phyloP scores from a whole-genome alignment of 2,329 filamentous ascomycete species.

The Chlorencoelia australis region DNA sequence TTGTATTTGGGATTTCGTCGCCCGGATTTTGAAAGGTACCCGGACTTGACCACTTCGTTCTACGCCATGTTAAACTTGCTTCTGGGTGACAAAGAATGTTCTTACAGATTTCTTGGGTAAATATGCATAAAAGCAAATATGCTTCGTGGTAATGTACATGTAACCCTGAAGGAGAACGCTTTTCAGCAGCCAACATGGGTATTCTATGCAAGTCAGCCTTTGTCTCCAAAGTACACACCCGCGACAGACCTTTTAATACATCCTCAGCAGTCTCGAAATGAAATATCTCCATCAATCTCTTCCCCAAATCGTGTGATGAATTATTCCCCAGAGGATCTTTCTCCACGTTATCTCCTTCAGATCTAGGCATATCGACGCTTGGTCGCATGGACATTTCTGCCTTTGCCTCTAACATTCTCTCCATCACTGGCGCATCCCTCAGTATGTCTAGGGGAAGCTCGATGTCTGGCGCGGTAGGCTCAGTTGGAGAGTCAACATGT shows the following conservation, averaged over 20 bases:
- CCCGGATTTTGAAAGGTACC: constrained; percentile 80
- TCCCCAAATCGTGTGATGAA: constrained; percentile 51
- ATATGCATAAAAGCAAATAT: constrained; percentile 96
- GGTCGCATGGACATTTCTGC: constrained; percentile 51
- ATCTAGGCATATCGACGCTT: constrained; percentile 41
- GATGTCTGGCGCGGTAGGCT: constrained; percentile 24
- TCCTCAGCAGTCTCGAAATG: constrained; percentile 73
- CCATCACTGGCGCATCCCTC: constrained; percentile 61
- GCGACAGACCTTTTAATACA: constrained; percentile 58
- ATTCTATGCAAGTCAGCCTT: constrained; percentile 46
- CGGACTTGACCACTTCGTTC: constrained; percentile 71
- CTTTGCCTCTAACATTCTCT: constrained; percentile 64
- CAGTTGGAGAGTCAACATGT: constrained; percentile 18
- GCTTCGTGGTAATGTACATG: constrained; percentile 86
- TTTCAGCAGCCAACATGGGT: constrained; percentile 86
- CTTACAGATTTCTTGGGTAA: constrained; percentile 83
- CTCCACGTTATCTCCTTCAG: constrained; percentile 13
- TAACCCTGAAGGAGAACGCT: constrained; percentile 89
- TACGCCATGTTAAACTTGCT: constrained; percentile 30
- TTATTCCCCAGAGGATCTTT: constrained; percentile 24
- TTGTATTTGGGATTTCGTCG: constrained; percentile 80
- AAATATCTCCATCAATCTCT: constrained; percentile 73
- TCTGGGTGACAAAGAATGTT: constrained; percentile 1
- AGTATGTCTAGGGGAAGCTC: constrained; percentile 29
- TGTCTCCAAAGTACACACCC: too few species aligned